Evolutionary conservation across 2,329 filamentous ascomycete species (phyloP).

Genomic region (Sporothrix schenckii): DNA sequence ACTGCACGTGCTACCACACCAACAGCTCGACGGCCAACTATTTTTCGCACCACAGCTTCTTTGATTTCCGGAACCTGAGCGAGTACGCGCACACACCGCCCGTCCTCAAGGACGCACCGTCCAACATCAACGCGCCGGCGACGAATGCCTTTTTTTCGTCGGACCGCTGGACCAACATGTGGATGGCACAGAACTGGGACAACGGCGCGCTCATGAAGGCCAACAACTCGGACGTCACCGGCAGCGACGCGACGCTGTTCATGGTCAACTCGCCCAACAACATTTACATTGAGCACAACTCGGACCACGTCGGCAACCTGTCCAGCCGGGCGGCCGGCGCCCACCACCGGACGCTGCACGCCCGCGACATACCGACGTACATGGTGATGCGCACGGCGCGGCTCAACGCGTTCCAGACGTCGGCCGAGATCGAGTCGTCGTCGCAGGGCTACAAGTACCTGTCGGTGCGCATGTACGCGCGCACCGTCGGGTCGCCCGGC

Average conservation of each 20-base stretch:
- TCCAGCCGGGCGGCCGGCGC: too few species aligned
- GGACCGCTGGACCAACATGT: slow-evolving; percentile 45
- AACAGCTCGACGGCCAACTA: slow-evolving; percentile 50
- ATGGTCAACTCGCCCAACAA: slow-evolving; percentile 49
- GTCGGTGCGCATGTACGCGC: slow-evolving; percentile 43
- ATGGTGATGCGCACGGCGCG: slow-evolving; percentile 37
- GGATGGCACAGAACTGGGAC: slow-evolving; percentile 49
- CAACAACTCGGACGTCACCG: slow-evolving; percentile 36
- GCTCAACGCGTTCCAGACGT: slow-evolving; percentile 38
- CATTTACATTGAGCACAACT: slow-evolving; percentile 47
- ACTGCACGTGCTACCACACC: slow-evolving; percentile 54
- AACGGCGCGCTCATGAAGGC: slow-evolving; percentile 39
- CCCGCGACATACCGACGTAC: slow-evolving; percentile 21
- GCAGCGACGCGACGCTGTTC: slow-evolving; percentile 42
- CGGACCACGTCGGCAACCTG: slow-evolving; percentile 38
- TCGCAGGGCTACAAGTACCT: slow-evolving; percentile 40
- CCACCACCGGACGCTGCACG: background rate
- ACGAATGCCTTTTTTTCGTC: slow-evolving; percentile 49
- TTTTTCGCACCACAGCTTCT: slow-evolving; percentile 53
- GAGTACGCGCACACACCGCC: slow-evolving; percentile 47
- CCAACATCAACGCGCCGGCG: slow-evolving; percentile 40
- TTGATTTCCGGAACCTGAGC: slow-evolving; percentile 52
- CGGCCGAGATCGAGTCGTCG: slow-evolving; percentile 42
- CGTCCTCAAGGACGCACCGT: slow-evolving; percentile 40
- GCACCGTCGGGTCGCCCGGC: slow-evolving; percentile 41